Evolutionary conservation across 2,329 filamentous ascomycete genomes (phyloP).

Genomic region (Coleophoma cylindrospora): DNA sequence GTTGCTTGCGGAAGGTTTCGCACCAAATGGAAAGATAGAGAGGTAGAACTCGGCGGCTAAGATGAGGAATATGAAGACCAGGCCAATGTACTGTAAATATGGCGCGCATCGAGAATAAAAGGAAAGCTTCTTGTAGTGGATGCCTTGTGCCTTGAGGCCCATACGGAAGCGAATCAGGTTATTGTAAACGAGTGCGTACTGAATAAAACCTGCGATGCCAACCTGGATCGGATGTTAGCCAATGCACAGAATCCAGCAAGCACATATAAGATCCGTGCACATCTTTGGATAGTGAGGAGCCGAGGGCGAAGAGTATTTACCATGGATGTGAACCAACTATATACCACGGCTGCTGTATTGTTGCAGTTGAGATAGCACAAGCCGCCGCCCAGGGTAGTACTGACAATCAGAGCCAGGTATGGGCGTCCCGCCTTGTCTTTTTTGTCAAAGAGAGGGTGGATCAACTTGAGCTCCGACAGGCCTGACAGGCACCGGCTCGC

Average conservation of each 20-base stretch:
- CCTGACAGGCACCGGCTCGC: constrained; percentile 12
- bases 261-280: too few relatives aligned
- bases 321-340: constrained; percentile 67
- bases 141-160: constrained; percentile 3
- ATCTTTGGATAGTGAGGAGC: too few relatives aligned
- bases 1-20: constrained; percentile 22
- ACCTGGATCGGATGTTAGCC: constrained; percentile 8
- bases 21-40: constrained; percentile 25
- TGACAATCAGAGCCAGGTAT: constrained; percentile 21
- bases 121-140: constrained; percentile 1
- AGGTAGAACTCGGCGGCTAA: constrained; percentile 28
- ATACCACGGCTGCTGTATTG: constrained; percentile 36
- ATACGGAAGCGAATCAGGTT: constrained; percentile 1
- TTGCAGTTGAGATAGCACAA: constrained; percentile 50
- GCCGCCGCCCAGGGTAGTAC: constrained; percentile 24
- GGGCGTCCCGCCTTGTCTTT: constrained; percentile 46
- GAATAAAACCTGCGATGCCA: constrained; percentile 18
- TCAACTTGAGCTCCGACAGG: constrained; percentile 46
- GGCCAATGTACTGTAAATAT: constrained; percentile 2
- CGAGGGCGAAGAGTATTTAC: constrained; percentile 18
- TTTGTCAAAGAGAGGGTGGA: constrained; percentile 52
- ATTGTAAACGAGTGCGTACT: neutral
- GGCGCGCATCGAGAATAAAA: neutral
- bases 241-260: too few relatives aligned
- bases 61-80: constrained; percentile 23